Conservation (phyloP, 176 grass and related monocot genomes). For the Lolium perenne region DNA sequence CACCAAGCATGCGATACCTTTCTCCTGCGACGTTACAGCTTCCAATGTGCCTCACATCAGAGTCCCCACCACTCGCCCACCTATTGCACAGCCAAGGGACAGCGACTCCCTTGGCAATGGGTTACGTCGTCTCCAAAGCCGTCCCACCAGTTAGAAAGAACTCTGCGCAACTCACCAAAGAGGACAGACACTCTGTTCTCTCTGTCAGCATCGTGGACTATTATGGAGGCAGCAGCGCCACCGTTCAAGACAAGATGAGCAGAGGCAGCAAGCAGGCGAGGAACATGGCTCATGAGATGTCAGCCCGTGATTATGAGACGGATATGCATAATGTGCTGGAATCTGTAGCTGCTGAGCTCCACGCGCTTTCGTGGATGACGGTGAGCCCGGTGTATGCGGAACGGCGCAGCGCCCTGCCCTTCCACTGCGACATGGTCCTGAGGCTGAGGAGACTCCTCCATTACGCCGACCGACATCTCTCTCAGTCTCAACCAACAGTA, state of each 20-base stretch:
- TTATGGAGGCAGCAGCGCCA: conserved; percentile 69
- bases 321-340: conserved; percentile 81
- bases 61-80: conserved; percentile 94
- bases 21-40: conserved; percentile 78
- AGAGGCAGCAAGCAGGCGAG: conserved; percentile 62
- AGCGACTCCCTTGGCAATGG: conserved; percentile 78
- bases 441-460: conserved; percentile 86
- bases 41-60: conserved; percentile 91
- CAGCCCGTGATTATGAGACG: conserved; percentile 56
- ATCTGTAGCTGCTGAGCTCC: conserved; percentile 75
- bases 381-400: conserved; percentile 77
- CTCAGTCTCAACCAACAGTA: conserved; percentile 40
- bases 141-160: conserved; percentile 73
- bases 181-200: conserved; percentile 75
- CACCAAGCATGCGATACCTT: conserved; percentile 81
- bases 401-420: conserved; percentile 72
- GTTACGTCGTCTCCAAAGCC: conserved; percentile 83
- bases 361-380: conserved; percentile 93
- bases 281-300: conserved; percentile 46
- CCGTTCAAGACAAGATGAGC: conserved; percentile 69
- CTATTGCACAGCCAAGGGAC: conserved; percentile 78
- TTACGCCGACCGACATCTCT: conserved; percentile 79
- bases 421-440: conserved; percentile 77
- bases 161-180: conserved; percentile 53
- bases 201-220: conserved; percentile 82